Evolutionary conservation across 352 stramenopile genomes (phyloP), one percentile per base, ranked within the genome.

Genomic region (Globisporangium camurandrum): DNA sequence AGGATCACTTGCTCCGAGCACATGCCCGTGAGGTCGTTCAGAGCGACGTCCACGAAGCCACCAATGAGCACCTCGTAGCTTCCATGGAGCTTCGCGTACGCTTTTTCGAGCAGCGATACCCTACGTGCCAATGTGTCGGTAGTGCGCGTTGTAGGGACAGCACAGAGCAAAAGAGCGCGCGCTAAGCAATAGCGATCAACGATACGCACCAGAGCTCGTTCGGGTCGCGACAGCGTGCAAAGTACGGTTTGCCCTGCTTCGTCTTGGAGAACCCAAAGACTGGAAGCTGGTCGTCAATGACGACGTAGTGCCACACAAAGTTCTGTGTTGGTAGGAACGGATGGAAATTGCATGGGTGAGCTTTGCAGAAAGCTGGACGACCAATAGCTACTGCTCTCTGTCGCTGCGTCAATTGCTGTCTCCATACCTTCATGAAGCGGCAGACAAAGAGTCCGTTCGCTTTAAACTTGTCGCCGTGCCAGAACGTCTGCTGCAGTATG

Each of bases 21-120:
- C 71, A 95, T 85, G 0, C 88, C 88, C 20, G 90, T 97, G 10
- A 97, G 55, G 47, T 96, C 90, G 31, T 90, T 88, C 10, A 97
- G 51, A 3, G 77, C 90, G 3, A 91, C 85, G 50, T 96, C 86
- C 8, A 96, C 69, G 37, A 94, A 96, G 14, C 90, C 90, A 27
- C 90, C 88, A 43, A 95, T 95, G 8, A 96, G 59, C 0, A 74
- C 55, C 46, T 95, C 86, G 46, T 96, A 97, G 48, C 70, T 90
- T 16, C 84, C 85, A 47, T 96, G 76, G 2, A 97, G 67, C 57
- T 97, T 97, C 5, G 90, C 90, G 49, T 96, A 97, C 2, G 88
- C 90, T 46, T 97, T 97, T 54, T 97, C 88, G 0, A 97, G 46
- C 9, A 97, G 42, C 1, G 82, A 67, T 3, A 96, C 87, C 87